Conservation (phyloP, 1,284 basidiomycete genomes). For the Ganoderma lucidum region DNA sequence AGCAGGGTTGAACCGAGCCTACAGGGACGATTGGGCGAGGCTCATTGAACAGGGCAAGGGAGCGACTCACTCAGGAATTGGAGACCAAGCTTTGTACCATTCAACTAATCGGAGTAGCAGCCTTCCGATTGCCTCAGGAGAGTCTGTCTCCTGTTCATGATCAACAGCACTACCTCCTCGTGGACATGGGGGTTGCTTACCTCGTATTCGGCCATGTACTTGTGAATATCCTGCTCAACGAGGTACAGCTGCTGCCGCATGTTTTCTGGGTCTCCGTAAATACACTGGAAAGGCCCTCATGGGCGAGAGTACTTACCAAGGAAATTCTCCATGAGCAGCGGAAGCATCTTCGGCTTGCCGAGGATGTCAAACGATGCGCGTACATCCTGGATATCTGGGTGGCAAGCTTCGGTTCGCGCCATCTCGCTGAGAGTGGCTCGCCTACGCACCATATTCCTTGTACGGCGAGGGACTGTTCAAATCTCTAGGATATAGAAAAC, state of each 20-base stretch:
- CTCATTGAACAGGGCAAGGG: not conserved
- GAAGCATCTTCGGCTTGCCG: slow-evolving; percentile 62
- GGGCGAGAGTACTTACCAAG: slow-evolving; percentile 56
- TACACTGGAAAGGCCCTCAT: too few species aligned
- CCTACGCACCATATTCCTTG: slow-evolving; percentile 47
- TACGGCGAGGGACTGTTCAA: slow-evolving; percentile 48
- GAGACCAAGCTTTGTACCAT: slow-evolving; percentile 76
- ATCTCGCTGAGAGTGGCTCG: not conserved
- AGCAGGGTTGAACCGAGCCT: slow-evolving; percentile 70
- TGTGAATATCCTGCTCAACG: slow-evolving; percentile 65
- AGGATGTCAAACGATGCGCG: slow-evolving; percentile 62
- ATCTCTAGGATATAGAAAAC: slow-evolving; percentile 65
- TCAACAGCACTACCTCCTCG: not conserved
- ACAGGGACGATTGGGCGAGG: slow-evolving; percentile 21
- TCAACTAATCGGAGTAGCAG: slow-evolving; percentile 65
- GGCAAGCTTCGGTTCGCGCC: slow-evolving; percentile 10
- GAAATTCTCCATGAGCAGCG: slow-evolving; percentile 71
- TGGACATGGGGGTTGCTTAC: slow-evolving; percentile 45
- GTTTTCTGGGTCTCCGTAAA: slow-evolving; percentile 55
- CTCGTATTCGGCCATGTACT: slow-evolving; percentile 67
- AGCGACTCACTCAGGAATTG: slow-evolving; percentile 58
- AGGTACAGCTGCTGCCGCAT: slow-evolving; percentile 66
- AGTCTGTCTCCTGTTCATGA: slow-evolving; percentile 50
- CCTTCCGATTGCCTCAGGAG: slow-evolving; percentile 56
- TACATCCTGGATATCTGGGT: slow-evolving; percentile 57